These are phyloP conservation scores for Nidula microcarpa DNA, from an alignment of 768 basidiomycete genomes.

Conservation along the genomic window DNA sequence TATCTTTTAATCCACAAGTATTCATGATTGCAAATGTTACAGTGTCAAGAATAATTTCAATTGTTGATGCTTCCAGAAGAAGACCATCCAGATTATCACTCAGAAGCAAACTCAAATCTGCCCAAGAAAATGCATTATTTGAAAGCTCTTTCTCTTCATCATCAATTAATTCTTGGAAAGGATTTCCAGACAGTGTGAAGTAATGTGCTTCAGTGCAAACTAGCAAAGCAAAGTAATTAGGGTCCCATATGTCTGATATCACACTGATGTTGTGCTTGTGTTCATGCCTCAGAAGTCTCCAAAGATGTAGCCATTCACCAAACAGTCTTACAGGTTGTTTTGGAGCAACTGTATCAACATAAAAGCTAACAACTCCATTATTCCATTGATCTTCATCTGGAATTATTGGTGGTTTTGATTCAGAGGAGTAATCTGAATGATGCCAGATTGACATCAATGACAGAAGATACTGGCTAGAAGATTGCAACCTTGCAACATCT, in stretches of 20 bases:
- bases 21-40: background rate
- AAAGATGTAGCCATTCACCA: background rate
- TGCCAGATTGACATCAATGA: background rate
- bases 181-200: background rate
- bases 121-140: too few species aligned
- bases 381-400: background rate
- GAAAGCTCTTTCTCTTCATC: too few species aligned
- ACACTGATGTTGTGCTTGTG: background rate
- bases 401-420: background rate
- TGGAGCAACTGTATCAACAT: too few species aligned
- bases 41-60: background rate
- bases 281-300: background rate
- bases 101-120: too few species aligned
- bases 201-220: background rate
- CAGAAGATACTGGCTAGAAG: background rate
- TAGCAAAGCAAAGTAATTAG: background rate
- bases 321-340: background rate
- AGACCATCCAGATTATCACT: background rate
- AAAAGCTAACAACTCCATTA: background rate
- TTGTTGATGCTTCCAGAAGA: background rate
- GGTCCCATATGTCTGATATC: background rate
- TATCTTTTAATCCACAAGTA: background rate
- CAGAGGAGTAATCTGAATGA: background rate
- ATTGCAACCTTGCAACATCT: background rate
- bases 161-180: too few species aligned